phyloP scores from a whole-genome alignment of 306 rosid species.

The Geum urbanum region DNA sequence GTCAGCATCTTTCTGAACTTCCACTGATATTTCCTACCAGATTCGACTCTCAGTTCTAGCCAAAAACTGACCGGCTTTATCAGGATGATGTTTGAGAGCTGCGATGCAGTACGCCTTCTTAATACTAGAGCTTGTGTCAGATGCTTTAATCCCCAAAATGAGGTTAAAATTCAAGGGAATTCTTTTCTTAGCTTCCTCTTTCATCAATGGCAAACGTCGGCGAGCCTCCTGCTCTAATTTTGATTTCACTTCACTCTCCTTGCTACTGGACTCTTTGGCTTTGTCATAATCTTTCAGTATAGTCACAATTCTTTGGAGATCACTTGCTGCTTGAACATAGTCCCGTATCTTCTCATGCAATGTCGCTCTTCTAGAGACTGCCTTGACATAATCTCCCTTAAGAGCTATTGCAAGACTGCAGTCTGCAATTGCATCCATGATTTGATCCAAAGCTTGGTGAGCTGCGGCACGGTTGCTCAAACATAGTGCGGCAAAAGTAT shows the following conservation, averaged over 20 bases:
- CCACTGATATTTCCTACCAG: conserved; percentile 78
- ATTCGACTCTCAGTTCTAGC: conserved; percentile 74
- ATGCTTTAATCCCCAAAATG: conserved; percentile 37
- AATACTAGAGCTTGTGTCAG: conserved; percentile 33
- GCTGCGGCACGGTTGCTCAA: conserved; percentile 95
- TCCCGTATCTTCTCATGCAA: conserved; percentile 81
- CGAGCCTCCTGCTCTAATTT: conserved; percentile 56
- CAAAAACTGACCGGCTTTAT: conserved; percentile 75
- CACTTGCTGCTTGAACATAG: conserved; percentile 65
- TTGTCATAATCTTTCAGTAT: conserved; percentile 47
- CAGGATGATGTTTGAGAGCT: conserved; percentile 7
- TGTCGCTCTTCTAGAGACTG: conserved; percentile 85
- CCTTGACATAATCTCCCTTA: conserved; percentile 73
- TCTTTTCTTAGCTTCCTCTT: conserved; percentile 62
- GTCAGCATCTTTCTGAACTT: conserved; percentile 79
- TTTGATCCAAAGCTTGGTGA: conserved; percentile 78
- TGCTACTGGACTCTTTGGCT: conserved; percentile 38
- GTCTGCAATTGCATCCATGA: conserved; percentile 86
- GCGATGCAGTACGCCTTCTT: background rate
- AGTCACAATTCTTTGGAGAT: conserved; percentile 53
- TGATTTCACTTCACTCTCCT: conserved; percentile 26
- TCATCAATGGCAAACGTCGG: conserved; percentile 44
- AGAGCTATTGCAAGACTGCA: conserved; percentile 87
- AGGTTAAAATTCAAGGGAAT: conserved; percentile 65
- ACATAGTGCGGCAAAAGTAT: conserved; percentile 80